Conservation (phyloP, 2,329 filamentous ascomycete genomes). For the Scytalidium sp. region DNA sequence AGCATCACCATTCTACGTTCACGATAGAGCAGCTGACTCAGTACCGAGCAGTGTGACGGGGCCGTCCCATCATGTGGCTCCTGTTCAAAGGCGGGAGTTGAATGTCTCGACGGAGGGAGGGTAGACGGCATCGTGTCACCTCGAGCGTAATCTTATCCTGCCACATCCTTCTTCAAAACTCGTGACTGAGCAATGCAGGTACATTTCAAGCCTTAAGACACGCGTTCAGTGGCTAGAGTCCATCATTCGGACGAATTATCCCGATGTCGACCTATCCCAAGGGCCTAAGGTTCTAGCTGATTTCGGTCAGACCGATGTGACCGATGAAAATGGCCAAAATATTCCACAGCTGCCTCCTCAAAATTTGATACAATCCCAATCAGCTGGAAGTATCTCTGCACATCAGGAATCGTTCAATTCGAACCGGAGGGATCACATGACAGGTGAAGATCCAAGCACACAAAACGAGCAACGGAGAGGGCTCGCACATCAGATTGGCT, state of each 20-base stretch:
- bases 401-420: no score
- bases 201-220: conserved; percentile 35
- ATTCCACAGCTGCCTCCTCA: no score
- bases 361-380: no score
- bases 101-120: conserved; percentile 43
- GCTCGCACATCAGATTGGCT: conserved; percentile 48
- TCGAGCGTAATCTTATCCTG: conserved; percentile 37
- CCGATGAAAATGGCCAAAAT: background rate
- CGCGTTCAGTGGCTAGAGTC: conserved; percentile 45
- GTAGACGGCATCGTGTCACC: conserved; percentile 36
- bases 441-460: background rate
- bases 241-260: conserved; percentile 37
- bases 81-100: conserved; percentile 38
- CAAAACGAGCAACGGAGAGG: conserved; percentile 5
- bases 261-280: conserved; percentile 37
- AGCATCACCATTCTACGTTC: conserved; percentile 9
- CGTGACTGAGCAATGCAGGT: conserved; percentile 17
- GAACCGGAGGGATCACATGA: no score
- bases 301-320: background rate
- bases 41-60: conserved; percentile 39
- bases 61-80: conserved; percentile 38
- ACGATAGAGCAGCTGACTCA: background rate
- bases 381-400: no score
- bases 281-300: conserved; percentile 10
- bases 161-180: background rate